Evolutionary conservation across 225 moss, liverwort and hornwort species (phyloP), one percentile per base, ranked within the genome.

Genomic region (Thuidium tamariscinum): DNA sequence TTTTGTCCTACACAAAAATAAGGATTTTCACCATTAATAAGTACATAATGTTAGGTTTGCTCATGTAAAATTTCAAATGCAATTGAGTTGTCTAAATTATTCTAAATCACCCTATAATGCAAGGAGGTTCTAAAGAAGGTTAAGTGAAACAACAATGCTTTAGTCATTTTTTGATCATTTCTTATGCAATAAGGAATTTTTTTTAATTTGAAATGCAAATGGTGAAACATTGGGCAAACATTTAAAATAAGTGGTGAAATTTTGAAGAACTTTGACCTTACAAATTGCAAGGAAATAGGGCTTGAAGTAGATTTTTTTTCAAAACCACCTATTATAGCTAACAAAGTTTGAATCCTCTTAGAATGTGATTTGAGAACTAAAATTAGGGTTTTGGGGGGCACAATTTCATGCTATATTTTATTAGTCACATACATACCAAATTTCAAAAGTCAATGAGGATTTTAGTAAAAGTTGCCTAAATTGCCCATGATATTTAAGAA

Each of bases 401-500:
- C 1, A 26, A 26, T 13, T 41, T 1, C 8, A 69, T 14, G 14
- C 14, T 2, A 2, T 15, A 15, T 14, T 8, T 42, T 26, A 26
- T 15, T 15, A 70, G 0, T 26, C 16, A 26, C 0, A 1, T 9
- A 5, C 9, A 26, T 15, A 9, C 9, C 16, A 69, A 41, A 25
- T 15, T 41, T 26, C 26, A 69, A 42, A 41, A 42, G 26, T 42
- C 3, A 16, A 16, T 9, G 26, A 26, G 0, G 9, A 0, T 42
- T 41, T 27, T 9, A 27, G 5, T 8, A 70, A 42, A 16, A 42
- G 3, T 16, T 70, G 42, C 25, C 3, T 1, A 3, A 37, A 36
- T 37, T 66, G 7, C 7, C 6, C 0, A 1, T 0, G 3, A 0
- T 36, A 3, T 6, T 11, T 11, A 11, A 4, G 41, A 25, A 41